Conservation (phyloP, 2,329 filamentous ascomycete genomes). For the Phoma sp. region DNA sequence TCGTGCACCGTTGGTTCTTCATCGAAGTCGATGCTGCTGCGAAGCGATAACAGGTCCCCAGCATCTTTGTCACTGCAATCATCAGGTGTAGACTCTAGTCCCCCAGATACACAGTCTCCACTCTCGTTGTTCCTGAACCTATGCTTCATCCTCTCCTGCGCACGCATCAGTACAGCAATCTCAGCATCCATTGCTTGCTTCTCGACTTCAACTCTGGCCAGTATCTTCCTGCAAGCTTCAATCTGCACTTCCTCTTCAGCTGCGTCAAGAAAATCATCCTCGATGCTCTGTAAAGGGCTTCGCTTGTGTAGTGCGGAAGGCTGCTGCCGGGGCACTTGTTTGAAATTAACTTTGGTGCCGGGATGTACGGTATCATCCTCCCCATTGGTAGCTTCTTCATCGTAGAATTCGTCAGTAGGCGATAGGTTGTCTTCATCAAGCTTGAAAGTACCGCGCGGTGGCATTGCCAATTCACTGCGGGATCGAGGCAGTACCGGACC, state of each 20-base stretch:
- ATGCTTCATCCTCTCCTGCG: constrained; percentile 22
- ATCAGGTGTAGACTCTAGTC: background rate
- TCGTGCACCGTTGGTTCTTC: constrained; percentile 28
- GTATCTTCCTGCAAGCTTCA: background rate
- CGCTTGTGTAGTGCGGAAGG: constrained; percentile 5
- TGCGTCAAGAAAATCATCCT: constrained; percentile 31
- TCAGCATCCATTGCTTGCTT: constrained; percentile 19
- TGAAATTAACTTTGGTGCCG: constrained; percentile 8
- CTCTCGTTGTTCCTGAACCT: background rate
- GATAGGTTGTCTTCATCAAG: constrained; percentile 23
- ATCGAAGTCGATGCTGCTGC: constrained; percentile 27
- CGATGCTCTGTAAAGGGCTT: constrained; percentile 30
- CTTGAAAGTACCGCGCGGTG: constrained; percentile 4
- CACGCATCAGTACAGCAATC: constrained; percentile 10
- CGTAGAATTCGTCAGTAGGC: constrained; percentile 8
- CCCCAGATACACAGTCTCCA: background rate
- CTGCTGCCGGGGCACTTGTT: background rate
- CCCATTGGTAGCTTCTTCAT: background rate
- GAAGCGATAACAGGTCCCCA: constrained; percentile 18
- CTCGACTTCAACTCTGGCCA: constrained; percentile 10
- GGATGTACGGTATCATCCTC: constrained; percentile 6
- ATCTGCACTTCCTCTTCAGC: constrained; percentile 19
- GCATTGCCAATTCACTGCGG: constrained; percentile 1
- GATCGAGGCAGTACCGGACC: constrained; percentile 2
- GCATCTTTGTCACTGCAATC: constrained; percentile 8